Conservation (phyloP, 225 moss, liverwort and hornwort species). For the Anthoceros angustus region DNA sequence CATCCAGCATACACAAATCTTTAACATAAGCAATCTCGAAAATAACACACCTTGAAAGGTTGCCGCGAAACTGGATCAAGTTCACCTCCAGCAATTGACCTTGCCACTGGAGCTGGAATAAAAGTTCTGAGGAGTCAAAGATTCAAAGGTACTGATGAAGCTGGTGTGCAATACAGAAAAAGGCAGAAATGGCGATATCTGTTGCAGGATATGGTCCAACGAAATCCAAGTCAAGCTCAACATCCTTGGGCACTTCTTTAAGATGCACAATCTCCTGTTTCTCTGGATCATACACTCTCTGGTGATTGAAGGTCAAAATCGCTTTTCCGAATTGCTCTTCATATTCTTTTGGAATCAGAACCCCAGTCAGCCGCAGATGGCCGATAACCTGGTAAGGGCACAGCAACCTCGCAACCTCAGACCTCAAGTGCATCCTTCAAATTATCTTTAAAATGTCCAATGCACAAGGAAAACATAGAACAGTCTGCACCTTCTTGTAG, state of each 20-base stretch:
- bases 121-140: not conserved
- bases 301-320: slow-evolving; percentile 79
- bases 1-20: not conserved
- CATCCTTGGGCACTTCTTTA: slow-evolving; percentile 36
- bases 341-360: slow-evolving; percentile 43
- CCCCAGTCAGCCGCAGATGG: slow-evolving; percentile 73
- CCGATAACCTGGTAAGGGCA: slow-evolving; percentile 48
- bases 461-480: too few species aligned
- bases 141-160: not conserved
- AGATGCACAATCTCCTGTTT: slow-evolving; percentile 59
- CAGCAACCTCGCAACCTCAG: too few species aligned
- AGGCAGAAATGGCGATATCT: not conserved
- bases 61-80: not conserved
- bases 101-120: not conserved
- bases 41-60: not conserved
- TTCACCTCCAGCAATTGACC: not conserved
- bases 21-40: not conserved
- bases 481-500: slow-evolving; percentile 40
- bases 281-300: slow-evolving; percentile 68
- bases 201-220: slow-evolving; percentile 91
- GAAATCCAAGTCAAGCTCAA: slow-evolving; percentile 46
- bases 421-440: too few species aligned
- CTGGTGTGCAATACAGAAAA: not conserved
- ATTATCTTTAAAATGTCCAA: too few species aligned
- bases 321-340: slow-evolving; percentile 66